These are phyloP conservation scores for Acanthamoeba healyi DNA, from an alignment of 208 protist species.

Conservation along the genomic window DNA sequence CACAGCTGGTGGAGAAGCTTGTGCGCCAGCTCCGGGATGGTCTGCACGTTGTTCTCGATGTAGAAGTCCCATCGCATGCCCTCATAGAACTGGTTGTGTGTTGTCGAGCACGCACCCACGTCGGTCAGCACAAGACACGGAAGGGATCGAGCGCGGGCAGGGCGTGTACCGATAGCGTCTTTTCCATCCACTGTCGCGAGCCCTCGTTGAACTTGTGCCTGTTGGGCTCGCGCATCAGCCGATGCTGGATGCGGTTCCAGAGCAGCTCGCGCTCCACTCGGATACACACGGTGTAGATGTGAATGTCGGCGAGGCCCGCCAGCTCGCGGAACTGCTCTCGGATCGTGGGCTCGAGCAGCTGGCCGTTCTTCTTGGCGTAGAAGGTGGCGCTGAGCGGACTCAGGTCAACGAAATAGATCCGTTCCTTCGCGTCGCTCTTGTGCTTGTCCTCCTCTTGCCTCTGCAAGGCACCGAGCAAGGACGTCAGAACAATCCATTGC, in stretches of 20 bases:
- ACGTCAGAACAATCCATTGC: not conserved
- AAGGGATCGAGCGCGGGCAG: not conserved
- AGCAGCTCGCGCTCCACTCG: constrained; percentile 27
- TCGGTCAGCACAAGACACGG: too few species aligned
- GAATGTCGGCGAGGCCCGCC: constrained; percentile 17
- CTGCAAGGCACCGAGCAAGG: not conserved
- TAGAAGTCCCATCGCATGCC: constrained; percentile 61
- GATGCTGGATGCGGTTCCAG: constrained; percentile 62
- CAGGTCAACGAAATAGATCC: constrained; percentile 64
- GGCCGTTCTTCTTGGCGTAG: constrained; percentile 53
- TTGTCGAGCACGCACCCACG: too few species aligned
- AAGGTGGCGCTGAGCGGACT: constrained; percentile 24
- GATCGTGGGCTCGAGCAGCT: constrained; percentile 48
- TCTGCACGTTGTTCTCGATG: constrained; percentile 70
- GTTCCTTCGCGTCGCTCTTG: not conserved
- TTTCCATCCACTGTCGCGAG: constrained; percentile 70
- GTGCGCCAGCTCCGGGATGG: constrained; percentile 66
- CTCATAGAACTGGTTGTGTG: constrained; percentile 68
- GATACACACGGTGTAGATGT: constrained; percentile 73
- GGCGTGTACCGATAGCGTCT: constrained; percentile 25
- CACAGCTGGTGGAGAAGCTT: constrained; percentile 40
- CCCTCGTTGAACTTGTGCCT: constrained; percentile 60
- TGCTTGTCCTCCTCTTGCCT: constrained; percentile 60
- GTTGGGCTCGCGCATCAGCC: not conserved
- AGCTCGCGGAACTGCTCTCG: constrained; percentile 41